phyloP scores from a whole-genome alignment of 1,284 basidiomycete species.

The Boletellus dicymbophilus region DNA sequence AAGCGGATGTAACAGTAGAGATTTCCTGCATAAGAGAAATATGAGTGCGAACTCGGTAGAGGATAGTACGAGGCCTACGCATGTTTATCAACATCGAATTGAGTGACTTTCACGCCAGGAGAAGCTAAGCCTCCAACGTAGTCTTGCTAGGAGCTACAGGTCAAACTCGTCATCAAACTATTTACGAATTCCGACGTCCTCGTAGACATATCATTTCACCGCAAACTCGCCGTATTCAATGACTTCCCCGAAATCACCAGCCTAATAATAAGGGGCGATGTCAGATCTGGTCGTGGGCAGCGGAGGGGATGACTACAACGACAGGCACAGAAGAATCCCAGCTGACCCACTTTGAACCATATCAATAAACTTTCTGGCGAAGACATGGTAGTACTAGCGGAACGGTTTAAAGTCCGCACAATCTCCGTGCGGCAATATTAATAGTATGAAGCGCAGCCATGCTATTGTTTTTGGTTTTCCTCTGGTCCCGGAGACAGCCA shows the following conservation, averaged over 20 bases:
- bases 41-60: neutral
- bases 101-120: conserved; percentile 1
- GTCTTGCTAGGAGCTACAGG: neutral
- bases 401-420: no score
- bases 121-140: neutral
- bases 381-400: no score
- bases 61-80: neutral
- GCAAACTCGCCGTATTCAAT: conserved; percentile 6
- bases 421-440: no score
- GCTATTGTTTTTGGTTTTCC: no score
- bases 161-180: neutral
- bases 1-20: conserved; percentile 5
- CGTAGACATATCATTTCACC: conserved; percentile 21
- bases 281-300: neutral
- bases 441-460: no score
- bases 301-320: neutral
- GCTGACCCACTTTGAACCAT: conserved; percentile 19
- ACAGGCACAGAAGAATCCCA: conserved; percentile 15
- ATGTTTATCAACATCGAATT: neutral
- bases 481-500: no score
- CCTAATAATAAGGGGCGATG: neutral
- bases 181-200: neutral
- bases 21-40: neutral
- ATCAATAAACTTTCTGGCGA: conserved; percentile 11
- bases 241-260: conserved; percentile 15